phyloP scores from a whole-genome alignment of 768 basidiomycete genomes.

The Kondoa subrosea region DNA sequence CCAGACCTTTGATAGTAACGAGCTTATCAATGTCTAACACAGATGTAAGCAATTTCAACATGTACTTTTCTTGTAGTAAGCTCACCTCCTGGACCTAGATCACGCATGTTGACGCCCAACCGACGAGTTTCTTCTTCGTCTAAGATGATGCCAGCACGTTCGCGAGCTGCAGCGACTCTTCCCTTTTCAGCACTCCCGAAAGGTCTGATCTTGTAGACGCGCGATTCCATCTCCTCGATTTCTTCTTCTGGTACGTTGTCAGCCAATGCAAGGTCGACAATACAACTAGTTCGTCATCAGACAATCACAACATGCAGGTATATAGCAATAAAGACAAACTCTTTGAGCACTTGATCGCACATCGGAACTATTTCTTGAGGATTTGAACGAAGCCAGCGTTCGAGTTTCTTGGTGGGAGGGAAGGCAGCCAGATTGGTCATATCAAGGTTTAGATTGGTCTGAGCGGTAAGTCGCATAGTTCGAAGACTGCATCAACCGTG shows the following conservation, averaged over 20 bases:
- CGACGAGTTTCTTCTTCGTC: slow-evolving; percentile 12
- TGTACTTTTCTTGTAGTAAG: slow-evolving; percentile 4
- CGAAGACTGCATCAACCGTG: slow-evolving; percentile 38
- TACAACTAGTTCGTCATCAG: slow-evolving; percentile 17
- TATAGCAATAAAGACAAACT: slow-evolving; percentile 36
- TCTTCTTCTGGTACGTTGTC: slow-evolving; percentile 46
- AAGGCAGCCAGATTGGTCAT: slow-evolving; percentile 69
- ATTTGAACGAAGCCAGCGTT: slow-evolving; percentile 70
- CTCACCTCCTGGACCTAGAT: slow-evolving; percentile 75
- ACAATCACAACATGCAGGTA: too few species aligned
- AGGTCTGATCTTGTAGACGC: slow-evolving; percentile 82
- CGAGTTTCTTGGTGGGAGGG: slow-evolving; percentile 64
- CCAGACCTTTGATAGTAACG: slow-evolving; percentile 84
- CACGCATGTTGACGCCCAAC: slow-evolving; percentile 64
- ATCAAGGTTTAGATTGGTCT: slow-evolving; percentile 77
- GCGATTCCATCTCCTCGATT: slow-evolving; percentile 67
- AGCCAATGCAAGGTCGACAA: slow-evolving; percentile 19
- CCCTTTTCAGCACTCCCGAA: slow-evolving; percentile 52
- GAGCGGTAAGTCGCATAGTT: slow-evolving; percentile 58
- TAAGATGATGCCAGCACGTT: slow-evolving; percentile 6
- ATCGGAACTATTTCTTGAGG: slow-evolving; percentile 94
- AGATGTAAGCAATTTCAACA: background rate
- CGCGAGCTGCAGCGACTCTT: background rate
- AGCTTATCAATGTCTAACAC: slow-evolving; percentile 86
- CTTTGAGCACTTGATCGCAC: slow-evolving; percentile 91